Percentiles rank a stretch among this genome's conserved stretches.
Evolutionary conservation across 2,329 filamentous ascomycete genomes (phyloP).

Genomic region (Clarireedia hainanense): DNA sequence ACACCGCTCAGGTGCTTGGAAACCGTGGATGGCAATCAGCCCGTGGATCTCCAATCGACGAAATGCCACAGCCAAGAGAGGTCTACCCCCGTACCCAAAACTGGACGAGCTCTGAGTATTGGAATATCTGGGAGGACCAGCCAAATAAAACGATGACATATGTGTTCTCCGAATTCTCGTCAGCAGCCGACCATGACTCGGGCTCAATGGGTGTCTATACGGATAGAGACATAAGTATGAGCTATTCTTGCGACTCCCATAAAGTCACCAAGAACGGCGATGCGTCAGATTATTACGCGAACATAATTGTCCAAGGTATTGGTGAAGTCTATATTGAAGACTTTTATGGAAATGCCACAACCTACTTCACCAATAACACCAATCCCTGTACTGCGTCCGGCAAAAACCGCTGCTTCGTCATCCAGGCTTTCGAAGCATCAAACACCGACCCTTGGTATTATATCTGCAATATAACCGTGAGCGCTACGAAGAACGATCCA

Average conservation of each 20-base stretch:
- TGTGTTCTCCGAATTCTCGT: constrained; percentile 31
- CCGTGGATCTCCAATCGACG: constrained; percentile 12
- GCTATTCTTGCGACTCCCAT: constrained; percentile 28
- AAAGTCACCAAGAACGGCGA: constrained; percentile 29
- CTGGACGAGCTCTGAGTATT: not conserved
- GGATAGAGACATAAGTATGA: constrained; percentile 28
- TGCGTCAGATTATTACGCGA: constrained; percentile 19
- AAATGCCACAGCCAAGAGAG: not conserved
- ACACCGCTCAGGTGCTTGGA: constrained; percentile 38
- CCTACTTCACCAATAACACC: constrained; percentile 30
- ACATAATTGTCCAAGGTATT: constrained; percentile 25
- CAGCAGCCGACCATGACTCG: not conserved
- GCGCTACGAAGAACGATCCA: constrained; percentile 29
- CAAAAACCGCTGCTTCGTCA: constrained; percentile 18
- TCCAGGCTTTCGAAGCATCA: constrained; percentile 35
- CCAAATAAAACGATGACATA: not conserved
- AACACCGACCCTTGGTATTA: constrained; percentile 34
- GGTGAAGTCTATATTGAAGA: constrained; percentile 21
- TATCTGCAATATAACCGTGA: constrained; percentile 33
- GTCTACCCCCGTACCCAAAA: not conserved
- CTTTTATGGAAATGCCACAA: constrained; percentile 29
- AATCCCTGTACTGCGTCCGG: constrained; percentile 11
- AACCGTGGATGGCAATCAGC: constrained; percentile 30
- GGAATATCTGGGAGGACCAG: not conserved
- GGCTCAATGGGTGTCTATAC: constrained; percentile 26